These are phyloP conservation scores for Sclerotinia sclerotiorum DNA, from an alignment of 2,329 filamentous ascomycete genomes.

Conservation along the genomic window DNA sequence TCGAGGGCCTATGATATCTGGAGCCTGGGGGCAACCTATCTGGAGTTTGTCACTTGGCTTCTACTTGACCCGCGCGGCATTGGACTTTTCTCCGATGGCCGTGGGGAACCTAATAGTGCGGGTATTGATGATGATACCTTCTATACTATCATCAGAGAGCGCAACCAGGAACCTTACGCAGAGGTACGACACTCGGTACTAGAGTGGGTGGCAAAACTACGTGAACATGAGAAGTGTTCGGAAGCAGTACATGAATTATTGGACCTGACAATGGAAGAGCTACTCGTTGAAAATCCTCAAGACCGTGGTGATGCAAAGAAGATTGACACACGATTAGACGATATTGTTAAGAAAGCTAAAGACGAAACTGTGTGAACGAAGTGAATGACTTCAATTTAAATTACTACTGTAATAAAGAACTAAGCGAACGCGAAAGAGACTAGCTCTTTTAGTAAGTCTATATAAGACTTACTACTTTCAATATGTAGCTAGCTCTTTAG, in stretches of 20 bases:
- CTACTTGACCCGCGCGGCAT: conserved; percentile 33
- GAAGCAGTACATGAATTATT: conserved; percentile 27
- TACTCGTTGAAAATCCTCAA: conserved; percentile 27
- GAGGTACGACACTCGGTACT: conserved; percentile 25
- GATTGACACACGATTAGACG: conserved; percentile 21
- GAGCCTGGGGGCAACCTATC: conserved; percentile 42
- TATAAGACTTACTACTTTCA: no score
- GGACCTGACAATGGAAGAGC: conserved; percentile 27
- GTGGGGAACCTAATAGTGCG: neutral
- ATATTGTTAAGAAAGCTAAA: conserved; percentile 16
- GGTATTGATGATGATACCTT: conserved; percentile 30
- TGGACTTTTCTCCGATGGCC: conserved; percentile 25
- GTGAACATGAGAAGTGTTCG: conserved; percentile 26
- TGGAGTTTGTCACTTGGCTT: conserved; percentile 43
- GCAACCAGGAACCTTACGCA: conserved; percentile 3
- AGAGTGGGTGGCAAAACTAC: conserved; percentile 26
- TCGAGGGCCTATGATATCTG: conserved; percentile 43
- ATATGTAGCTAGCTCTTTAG: no score
- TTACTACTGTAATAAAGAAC: no score
- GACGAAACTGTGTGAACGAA: no score
- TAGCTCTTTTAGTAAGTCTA: no score
- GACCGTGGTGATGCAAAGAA: conserved; percentile 19
- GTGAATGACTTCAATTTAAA: no score
- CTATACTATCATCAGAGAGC: conserved; percentile 24
- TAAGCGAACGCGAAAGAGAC: no score